Percentiles rank a stretch among this genome's conserved stretches.
Conservation (phyloP, 805 yeast genomes). For the Ogataea glucozyma region DNA sequence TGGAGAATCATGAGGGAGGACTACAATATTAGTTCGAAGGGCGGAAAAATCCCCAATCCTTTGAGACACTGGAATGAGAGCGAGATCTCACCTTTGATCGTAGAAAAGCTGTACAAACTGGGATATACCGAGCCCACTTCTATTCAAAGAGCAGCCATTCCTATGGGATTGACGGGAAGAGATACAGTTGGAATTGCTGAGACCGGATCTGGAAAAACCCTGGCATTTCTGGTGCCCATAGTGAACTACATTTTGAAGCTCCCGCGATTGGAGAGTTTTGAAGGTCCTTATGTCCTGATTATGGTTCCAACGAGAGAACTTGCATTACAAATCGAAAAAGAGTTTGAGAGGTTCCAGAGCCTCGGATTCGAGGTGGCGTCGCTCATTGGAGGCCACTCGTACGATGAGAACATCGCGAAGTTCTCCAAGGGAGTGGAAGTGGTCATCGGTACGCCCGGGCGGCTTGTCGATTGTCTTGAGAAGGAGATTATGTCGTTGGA, state of each 20-base stretch:
- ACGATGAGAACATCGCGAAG: constrained; percentile 67
- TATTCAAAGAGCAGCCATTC: constrained; percentile 86
- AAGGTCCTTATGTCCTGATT: constrained; percentile 74
- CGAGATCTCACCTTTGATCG: constrained; percentile 43
- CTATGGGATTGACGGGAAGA: constrained; percentile 55
- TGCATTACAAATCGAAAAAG: constrained; percentile 80
- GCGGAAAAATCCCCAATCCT: constrained; percentile 55
- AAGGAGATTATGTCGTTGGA: constrained; percentile 59
- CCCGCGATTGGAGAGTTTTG: constrained; percentile 49
- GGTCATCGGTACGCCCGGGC: constrained; percentile 92
- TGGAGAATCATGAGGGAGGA: constrained; percentile 90
- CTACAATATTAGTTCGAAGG: constrained; percentile 60
- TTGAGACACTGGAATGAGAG: constrained; percentile 75
- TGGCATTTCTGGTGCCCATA: constrained; percentile 78
- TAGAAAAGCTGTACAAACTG: constrained; percentile 38
- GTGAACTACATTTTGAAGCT: constrained; percentile 51
- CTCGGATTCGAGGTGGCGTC: constrained; percentile 53
- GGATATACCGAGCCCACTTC: constrained; percentile 78
- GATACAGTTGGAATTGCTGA: constrained; percentile 92
- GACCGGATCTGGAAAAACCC: constrained; percentile 95
- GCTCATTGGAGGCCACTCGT: constrained; percentile 87
- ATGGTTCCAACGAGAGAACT: constrained; percentile 94
- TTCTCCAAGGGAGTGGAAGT: constrained; percentile 69
- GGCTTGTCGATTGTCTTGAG: constrained; percentile 79
- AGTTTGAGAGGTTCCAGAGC: constrained; percentile 43